Evolutionary conservation across 2,329 filamentous ascomycete species (phyloP).

Genomic region (Fusarium sp.): DNA sequence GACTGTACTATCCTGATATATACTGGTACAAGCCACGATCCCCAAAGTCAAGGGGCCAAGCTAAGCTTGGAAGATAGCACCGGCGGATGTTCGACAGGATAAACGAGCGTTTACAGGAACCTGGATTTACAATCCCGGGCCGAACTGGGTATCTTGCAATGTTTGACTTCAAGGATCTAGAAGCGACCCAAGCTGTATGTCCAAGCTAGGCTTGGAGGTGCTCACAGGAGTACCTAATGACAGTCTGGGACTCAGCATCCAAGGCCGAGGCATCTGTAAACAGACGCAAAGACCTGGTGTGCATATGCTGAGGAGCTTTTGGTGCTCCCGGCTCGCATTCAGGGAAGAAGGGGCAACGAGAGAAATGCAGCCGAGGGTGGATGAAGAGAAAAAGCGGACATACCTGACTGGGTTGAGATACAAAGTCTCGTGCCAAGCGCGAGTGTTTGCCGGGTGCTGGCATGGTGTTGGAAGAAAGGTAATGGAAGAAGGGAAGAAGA

Average conservation of each 20-base stretch:
- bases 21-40: slow-evolving; percentile 18
- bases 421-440: neutral
- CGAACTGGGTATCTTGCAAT: slow-evolving; percentile 1
- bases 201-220: slow-evolving; percentile 29
- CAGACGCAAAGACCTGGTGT: neutral
- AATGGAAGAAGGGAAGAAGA: neutral
- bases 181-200: slow-evolving; percentile 8
- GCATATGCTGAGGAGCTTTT: slow-evolving; percentile 5
- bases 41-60: slow-evolving; percentile 15
- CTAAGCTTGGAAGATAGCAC: slow-evolving; percentile 19
- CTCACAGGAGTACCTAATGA: slow-evolving; percentile 10
- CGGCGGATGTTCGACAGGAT: neutral
- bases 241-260: slow-evolving; percentile 12
- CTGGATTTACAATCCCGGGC: neutral
- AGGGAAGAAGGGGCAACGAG: slow-evolving; percentile 24
- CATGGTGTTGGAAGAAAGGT: neutral
- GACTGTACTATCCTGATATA: slow-evolving; percentile 7
- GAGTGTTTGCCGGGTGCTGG: no score
- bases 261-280: neutral
- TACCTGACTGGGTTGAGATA: slow-evolving; percentile 8
- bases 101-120: neutral
- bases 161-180: slow-evolving; percentile 4
- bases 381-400: slow-evolving; percentile 36
- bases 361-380: slow-evolving; percentile 31
- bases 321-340: slow-evolving; percentile 13